phyloP scores from a whole-genome alignment of 2,329 filamentous ascomycete genomes.

The Talaromyces rugulosus region DNA sequence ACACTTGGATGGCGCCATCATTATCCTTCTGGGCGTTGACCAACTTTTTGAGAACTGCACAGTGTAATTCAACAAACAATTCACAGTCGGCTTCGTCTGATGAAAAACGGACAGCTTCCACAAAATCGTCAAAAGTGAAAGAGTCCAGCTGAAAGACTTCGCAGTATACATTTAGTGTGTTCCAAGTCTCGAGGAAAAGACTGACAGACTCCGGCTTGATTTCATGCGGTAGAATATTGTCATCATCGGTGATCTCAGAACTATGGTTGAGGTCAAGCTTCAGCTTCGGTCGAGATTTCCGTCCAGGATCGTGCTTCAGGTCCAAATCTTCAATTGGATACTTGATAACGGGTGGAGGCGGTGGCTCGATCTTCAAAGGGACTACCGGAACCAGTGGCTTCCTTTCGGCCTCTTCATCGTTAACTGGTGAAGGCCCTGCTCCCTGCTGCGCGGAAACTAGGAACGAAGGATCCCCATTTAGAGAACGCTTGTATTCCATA shows the following conservation, averaged over 20 bases:
- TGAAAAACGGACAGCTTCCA: slow-evolving; percentile 77
- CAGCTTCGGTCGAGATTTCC: slow-evolving; percentile 65
- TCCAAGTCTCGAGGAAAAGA: slow-evolving; percentile 83
- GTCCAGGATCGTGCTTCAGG: slow-evolving; percentile 62
- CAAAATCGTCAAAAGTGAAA: slow-evolving; percentile 95
- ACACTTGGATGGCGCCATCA: slow-evolving; percentile 73
- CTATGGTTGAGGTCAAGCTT: slow-evolving; percentile 71
- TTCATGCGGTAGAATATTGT: slow-evolving; percentile 38
- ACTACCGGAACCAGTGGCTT: slow-evolving; percentile 30
- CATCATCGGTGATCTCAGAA: slow-evolving; percentile 47
- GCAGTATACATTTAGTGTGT: slow-evolving; percentile 96
- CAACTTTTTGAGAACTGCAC: slow-evolving; percentile 80
- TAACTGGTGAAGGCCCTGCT: slow-evolving; percentile 27
- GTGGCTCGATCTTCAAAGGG: slow-evolving; percentile 47
- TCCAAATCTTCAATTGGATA: slow-evolving; percentile 96
- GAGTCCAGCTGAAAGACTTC: slow-evolving; percentile 92
- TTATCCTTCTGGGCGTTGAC: slow-evolving; percentile 67
- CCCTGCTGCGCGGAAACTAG: slow-evolving; percentile 23
- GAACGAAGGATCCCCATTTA: slow-evolving; percentile 43
- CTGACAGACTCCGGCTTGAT: slow-evolving; percentile 84
- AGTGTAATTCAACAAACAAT: slow-evolving; percentile 86
- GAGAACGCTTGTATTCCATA: slow-evolving; percentile 45
- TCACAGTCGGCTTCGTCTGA: slow-evolving; percentile 73
- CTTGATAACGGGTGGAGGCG: slow-evolving; percentile 73
- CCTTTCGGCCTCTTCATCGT: slow-evolving; percentile 30